Base-by-base conservation (phyloP, 805 yeast species). In the Torulaspora quercuum region DNA sequence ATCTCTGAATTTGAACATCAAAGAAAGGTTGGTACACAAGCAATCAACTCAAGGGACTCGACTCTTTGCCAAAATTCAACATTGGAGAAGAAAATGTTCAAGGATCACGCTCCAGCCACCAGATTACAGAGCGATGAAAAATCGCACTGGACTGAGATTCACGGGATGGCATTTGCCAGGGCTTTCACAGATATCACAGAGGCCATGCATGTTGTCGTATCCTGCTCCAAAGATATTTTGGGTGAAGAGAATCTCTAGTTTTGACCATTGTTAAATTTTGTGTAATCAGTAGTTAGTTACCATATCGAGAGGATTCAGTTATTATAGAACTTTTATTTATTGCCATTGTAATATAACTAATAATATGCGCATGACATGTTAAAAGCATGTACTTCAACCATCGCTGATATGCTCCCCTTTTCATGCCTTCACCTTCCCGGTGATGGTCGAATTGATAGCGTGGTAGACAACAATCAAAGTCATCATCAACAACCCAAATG, bases 401-500 rank as follows among this genome's bases (percentile, higher is more conserved):
- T n/a, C n/a, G n/a, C n/a, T n/a, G n/a, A n/a, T n/a, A n/a, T n/a
- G n/a, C n/a, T 29, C 18, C 11, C 3, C 17, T 21, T 19, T 17
- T 19, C 12, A 30, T 10, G 26, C 31, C 26, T 29, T 29, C 10
- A 25, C 48, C 41, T 41, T 47, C 17, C 35, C 38, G 18, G 39
- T 40, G 20, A 47, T 50, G 17, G 78, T 78, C 16, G 83, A 72
- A 27, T 74, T 62, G 21, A 81, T 68, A 21, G 80, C 72, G 46
- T 87, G 92, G 63, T 82, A 89, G 3, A 81, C 66, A 29, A 84
- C 63, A 24, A 88, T 82, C 49, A 89, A 69, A 2, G 77, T 71
- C 59, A 87, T 72, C 44, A 92, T 78, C 5, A 76, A 56, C 37
- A 87, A 59, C 4, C 96, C 97, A 48, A 83, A 80, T 8, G 76